These are phyloP conservation scores for Boletellus sp. DNA, from an alignment of 768 basidiomycete species.

Conservation along the genomic window DNA sequence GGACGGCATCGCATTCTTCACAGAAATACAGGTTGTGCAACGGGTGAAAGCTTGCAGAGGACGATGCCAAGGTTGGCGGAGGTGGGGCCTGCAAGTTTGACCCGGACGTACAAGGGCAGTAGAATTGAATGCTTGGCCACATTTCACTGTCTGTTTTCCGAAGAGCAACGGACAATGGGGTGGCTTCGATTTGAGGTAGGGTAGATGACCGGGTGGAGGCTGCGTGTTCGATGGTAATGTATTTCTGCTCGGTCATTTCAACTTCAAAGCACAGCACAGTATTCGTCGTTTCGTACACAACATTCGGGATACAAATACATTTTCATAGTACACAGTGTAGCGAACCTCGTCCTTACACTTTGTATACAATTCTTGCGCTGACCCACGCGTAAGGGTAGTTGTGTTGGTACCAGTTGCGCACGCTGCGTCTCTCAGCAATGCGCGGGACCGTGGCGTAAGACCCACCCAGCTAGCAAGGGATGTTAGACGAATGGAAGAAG, in stretches of 20 bases:
- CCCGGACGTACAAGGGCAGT: conserved; percentile 67
- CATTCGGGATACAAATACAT: conserved; percentile 1
- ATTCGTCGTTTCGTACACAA: neutral
- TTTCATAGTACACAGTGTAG: conserved; percentile 10
- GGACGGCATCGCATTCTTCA: conserved; percentile 94
- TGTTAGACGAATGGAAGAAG: neutral
- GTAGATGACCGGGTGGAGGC: no score
- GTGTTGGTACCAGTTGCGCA: conserved; percentile 91
- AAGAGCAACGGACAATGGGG: neutral
- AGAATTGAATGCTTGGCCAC: conserved; percentile 53
- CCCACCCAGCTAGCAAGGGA: conserved; percentile 68
- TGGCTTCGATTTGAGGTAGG: neutral
- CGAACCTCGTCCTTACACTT: conserved; percentile 25
- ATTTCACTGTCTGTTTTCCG: conserved; percentile 19
- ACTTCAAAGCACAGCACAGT: neutral
- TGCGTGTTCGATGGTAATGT: no score
- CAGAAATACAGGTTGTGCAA: conserved; percentile 91
- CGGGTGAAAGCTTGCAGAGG: conserved; percentile 77
- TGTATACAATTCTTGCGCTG: conserved; percentile 67
- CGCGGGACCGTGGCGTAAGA: conserved; percentile 85
- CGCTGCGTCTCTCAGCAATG: conserved; percentile 66
- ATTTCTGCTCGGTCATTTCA: no score
- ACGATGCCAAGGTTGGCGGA: conserved; percentile 72
- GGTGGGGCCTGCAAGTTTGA: conserved; percentile 49
- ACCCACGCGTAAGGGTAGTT: conserved; percentile 91